phyloP scores from a whole-genome alignment of 2,329 filamentous ascomycete species.

The Fusarium ambrosium region DNA sequence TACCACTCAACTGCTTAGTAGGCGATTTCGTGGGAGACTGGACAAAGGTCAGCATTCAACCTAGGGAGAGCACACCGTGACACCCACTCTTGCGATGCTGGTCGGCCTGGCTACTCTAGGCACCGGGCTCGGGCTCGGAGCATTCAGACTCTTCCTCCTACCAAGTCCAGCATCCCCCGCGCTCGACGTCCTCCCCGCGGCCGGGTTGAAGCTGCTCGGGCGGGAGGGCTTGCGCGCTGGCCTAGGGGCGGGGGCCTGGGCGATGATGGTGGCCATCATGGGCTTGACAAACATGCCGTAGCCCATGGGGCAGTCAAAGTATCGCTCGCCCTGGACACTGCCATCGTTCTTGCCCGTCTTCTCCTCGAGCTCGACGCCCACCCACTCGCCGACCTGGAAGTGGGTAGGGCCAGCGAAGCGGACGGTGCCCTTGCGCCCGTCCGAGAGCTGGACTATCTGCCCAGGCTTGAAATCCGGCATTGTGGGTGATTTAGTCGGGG shows the following conservation, averaged over 20 bases:
- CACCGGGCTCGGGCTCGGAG: conserved; percentile 79
- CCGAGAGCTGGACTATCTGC: conserved; percentile 82
- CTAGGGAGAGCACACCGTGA: neutral
- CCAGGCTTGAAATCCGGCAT: conserved; percentile 73
- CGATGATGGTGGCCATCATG: conserved; percentile 72
- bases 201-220: conserved; percentile 64
- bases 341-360: conserved; percentile 93
- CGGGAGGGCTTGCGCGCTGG: conserved; percentile 57
- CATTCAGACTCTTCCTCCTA: conserved; percentile 78
- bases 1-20: conserved; percentile 75
- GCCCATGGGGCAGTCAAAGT: conserved; percentile 86
- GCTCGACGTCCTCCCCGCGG: conserved; percentile 56
- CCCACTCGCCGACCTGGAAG: conserved; percentile 87
- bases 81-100: conserved; percentile 69
- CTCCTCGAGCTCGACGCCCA: conserved; percentile 89
- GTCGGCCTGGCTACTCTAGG: conserved; percentile 68
- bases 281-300: conserved; percentile 88
- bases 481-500: conserved; percentile 40
- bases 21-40: conserved; percentile 85
- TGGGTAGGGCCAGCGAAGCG: conserved; percentile 85
- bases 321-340: conserved; percentile 86
- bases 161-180: conserved; percentile 66
- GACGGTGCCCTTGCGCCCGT: conserved; percentile 82
- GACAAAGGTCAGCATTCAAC: conserved; percentile 33
- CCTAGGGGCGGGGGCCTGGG: conserved; percentile 59